Evolutionary conservation across 106 monocot genomes (phyloP), one percentile per base, ranked within the genome.

Genomic region (Xerophyta viscosa): DNA sequence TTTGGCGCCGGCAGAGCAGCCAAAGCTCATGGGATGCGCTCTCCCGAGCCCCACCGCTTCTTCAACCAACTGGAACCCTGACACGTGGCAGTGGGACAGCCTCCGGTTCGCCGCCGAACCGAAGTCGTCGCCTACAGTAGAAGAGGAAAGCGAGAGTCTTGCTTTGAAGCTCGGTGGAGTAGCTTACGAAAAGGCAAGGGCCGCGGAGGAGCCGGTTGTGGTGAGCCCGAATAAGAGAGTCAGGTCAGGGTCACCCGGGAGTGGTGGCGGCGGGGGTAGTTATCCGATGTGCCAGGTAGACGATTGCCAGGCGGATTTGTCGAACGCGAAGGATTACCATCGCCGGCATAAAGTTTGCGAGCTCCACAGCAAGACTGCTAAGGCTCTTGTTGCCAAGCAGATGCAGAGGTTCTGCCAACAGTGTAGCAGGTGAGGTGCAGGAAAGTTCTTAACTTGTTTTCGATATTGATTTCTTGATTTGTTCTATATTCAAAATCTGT

Each of bases 391-490:
- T 0, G 77, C 75, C 20, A 78, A 81, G 47, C 88, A 88, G 72
- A 81, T 88, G 81, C 94, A 96, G 58, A 81, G 94, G 48, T 96
- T 96, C 64, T 96, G 94, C 62, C 94, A 96, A 42, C 94, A 96
- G 88, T 96, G 94, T 46, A 96, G 94, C 76, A 96, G 88, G 94
- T 99, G 10, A 15, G 39, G 10, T 37, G 11, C 5, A n/a, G n/a
- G n/a, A n/a, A n/a, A n/a, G n/a, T n/a, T n/a, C n/a, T n/a, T 33
- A 5, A 10, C 36, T n/a, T 7, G 12, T 37, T 23, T 10, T 53
- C 27, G 1, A 3, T 50, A 31, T 20, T 30, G 19, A 1, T 54
- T 17, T 29, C 28, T 30, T 31, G 12, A 0, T 29, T 31, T 31
- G 12, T 31, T 15, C 29, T 54, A 19, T 37, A 5, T 37, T 20